Conservation (phyloP, 2,329 filamentous ascomycete species). For the Colletotrichum lupini region DNA sequence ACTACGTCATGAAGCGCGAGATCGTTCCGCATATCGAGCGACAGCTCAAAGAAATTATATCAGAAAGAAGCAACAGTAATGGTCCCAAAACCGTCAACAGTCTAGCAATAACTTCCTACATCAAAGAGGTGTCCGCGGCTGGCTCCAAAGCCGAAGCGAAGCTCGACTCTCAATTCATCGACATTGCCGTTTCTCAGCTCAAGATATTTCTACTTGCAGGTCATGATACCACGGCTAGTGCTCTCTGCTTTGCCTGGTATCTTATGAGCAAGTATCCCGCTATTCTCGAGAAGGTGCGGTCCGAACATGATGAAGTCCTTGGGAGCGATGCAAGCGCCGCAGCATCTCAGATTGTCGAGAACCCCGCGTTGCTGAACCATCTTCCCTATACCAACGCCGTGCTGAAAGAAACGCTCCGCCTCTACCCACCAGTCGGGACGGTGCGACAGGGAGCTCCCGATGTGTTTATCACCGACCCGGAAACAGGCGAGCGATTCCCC, state of each 20-base stretch:
- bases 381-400: constrained; percentile 63
- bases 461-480: constrained; percentile 52
- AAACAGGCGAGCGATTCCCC: constrained; percentile 53
- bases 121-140: not conserved
- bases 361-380: constrained; percentile 59
- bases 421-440: constrained; percentile 60
- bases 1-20: constrained; percentile 13
- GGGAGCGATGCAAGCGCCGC: constrained; percentile 51
- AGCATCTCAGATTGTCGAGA: constrained; percentile 50
- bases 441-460: constrained; percentile 48
- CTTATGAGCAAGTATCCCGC: constrained; percentile 39
- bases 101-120: constrained; percentile 31
- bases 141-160: not conserved
- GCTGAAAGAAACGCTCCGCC: constrained; percentile 63
- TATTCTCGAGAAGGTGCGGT: constrained; percentile 38
- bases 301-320: constrained; percentile 54
- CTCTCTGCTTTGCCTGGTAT: constrained; percentile 41
- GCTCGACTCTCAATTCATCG: constrained; percentile 11
- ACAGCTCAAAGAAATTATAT: not conserved
- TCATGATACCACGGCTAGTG: constrained; percentile 45
- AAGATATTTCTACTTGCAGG: constrained; percentile 47
- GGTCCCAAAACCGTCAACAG: constrained; percentile 39
- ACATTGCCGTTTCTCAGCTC: constrained; percentile 40
- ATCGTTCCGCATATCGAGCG: constrained; percentile 2
- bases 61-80: not conserved